Evolutionary conservation across 225 moss, liverwort and hornwort genomes (phyloP), one percentile per base, ranked within the genome.

Genomic region (Pseudoscleropodium purum): DNA sequence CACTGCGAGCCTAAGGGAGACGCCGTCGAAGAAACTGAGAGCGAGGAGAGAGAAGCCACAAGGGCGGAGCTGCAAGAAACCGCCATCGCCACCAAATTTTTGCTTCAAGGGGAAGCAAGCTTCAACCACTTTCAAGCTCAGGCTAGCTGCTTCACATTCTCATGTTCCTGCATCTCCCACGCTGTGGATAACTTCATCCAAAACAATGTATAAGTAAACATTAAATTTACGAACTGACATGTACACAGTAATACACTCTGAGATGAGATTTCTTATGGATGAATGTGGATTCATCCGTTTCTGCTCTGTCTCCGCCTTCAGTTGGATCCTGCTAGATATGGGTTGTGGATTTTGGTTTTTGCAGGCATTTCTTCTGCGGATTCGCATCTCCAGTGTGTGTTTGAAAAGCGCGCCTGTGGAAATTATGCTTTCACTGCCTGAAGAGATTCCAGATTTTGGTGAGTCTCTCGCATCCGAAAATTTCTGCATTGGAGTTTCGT

Each of bases 1-100:
- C 93, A 92, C 69, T 89, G 93, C 39, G 85, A 90, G 65, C 77
- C 75, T 49, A 75, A 75, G 47, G 88, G 13, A 11, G 89, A 87
- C 43, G 87, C 9, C 21, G 77, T 12, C 25, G 86, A 87, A 11
- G 89, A 86, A 36, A 89, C 37, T 18, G 91, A 82, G 54, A 91
- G 86, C 39, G 89, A 82, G 13, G 89, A 75, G 87, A 92, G 68
- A 20, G 90, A 70, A 18, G 73, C 86, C 86, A 25, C 92, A 18
- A 93, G 79, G 33, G 91, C 90, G 74, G 86, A 89, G 89, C 87
- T 90, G 86, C 92, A 91, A 36, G 86, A 89, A 83, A 91, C 85
- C 78, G 86, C 91, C 92, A 93, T 92, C 83, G 87, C 90, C 90
- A 90, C 83, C 36, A 51, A 59, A 73, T 13, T 18, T 64, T 37